Conservation (phyloP, 1,284 basidiomycete genomes). For the Kalmanozyma brasiliensis region DNA sequence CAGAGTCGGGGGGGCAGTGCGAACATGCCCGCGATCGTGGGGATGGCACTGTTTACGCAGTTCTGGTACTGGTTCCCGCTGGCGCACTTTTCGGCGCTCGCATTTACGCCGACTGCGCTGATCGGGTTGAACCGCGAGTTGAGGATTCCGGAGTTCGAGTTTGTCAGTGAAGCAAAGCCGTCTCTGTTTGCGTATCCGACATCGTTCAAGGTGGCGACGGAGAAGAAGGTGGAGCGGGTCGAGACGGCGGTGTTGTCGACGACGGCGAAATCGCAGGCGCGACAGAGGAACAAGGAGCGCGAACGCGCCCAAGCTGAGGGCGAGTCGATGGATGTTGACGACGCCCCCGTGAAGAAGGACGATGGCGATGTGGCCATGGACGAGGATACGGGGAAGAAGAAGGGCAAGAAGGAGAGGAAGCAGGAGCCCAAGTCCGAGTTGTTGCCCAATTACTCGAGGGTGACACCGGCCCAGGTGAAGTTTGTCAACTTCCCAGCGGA, state of each 20-base stretch:
- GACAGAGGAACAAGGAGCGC: constrained; percentile 64
- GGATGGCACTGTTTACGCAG: constrained; percentile 67
- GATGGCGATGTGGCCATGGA: constrained; percentile 50
- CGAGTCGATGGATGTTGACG: constrained; percentile 61
- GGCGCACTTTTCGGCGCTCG: constrained; percentile 65
- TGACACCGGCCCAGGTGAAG: constrained; percentile 87
- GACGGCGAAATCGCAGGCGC: constrained; percentile 65
- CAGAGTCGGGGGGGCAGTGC: constrained; percentile 62
- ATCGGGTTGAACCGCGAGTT: constrained; percentile 64
- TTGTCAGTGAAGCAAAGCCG: constrained; percentile 62
- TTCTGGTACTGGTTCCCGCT: constrained; percentile 69
- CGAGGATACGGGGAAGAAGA: constrained; percentile 42
- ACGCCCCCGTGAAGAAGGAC: constrained; percentile 35
- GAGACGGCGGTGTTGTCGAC: constrained; percentile 67
- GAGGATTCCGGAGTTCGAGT: constrained; percentile 62
- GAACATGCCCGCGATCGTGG: constrained; percentile 67
- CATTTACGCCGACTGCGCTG: constrained; percentile 66
- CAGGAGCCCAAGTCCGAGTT: constrained; percentile 80
- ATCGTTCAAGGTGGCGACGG: constrained; percentile 56
- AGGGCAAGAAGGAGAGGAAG: constrained; percentile 72
- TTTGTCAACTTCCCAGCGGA: constrained; percentile 84
- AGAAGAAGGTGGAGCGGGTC: constrained; percentile 67
- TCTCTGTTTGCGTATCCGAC: constrained; percentile 66
- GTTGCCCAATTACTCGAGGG: constrained; percentile 88
- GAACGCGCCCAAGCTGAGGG: constrained; percentile 55